Evolutionary conservation across 805 yeast genomes (phyloP).

Genomic region (Monosporozyma yasuniensis): DNA sequence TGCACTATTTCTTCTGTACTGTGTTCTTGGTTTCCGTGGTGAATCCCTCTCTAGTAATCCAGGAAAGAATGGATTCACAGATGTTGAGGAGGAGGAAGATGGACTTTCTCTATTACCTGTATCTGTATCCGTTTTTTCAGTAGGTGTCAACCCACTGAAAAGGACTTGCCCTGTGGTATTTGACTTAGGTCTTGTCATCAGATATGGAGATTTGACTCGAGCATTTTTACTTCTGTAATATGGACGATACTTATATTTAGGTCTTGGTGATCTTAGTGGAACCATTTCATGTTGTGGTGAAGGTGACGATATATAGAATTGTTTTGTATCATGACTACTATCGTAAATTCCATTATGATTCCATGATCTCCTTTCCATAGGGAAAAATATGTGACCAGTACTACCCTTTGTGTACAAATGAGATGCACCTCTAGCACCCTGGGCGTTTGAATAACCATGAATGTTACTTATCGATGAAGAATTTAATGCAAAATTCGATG

Average conservation of each 20-base stretch:
- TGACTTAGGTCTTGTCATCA: slow-evolving; percentile 1
- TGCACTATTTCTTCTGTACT: slow-evolving; percentile 9
- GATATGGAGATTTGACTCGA: not conserved
- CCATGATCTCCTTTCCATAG: slow-evolving; percentile 3
- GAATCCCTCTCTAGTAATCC: not conserved
- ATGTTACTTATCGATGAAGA: slow-evolving; percentile 11
- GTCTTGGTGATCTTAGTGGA: not conserved
- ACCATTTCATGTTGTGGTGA: not conserved
- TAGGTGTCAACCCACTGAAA: not conserved
- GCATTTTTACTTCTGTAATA: not conserved
- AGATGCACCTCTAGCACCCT: not conserved
- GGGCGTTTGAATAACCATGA: not conserved
- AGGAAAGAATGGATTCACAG: slow-evolving; percentile 3
- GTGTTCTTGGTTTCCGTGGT: not conserved
- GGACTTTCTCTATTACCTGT: not conserved
- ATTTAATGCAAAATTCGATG: slow-evolving; percentile 8
- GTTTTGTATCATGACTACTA: not conserved
- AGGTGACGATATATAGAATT: not conserved
- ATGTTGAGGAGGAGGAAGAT: not conserved
- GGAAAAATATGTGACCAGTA: slow-evolving; percentile 15
- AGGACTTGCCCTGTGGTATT: not conserved
- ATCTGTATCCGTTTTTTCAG: not conserved
- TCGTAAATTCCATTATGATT: not conserved
- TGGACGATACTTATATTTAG: not conserved
- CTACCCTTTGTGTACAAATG: slow-evolving; percentile 12